phyloP scores from a whole-genome alignment of 2,329 filamentous ascomycete species.

The Boeremia lycopersici region DNA sequence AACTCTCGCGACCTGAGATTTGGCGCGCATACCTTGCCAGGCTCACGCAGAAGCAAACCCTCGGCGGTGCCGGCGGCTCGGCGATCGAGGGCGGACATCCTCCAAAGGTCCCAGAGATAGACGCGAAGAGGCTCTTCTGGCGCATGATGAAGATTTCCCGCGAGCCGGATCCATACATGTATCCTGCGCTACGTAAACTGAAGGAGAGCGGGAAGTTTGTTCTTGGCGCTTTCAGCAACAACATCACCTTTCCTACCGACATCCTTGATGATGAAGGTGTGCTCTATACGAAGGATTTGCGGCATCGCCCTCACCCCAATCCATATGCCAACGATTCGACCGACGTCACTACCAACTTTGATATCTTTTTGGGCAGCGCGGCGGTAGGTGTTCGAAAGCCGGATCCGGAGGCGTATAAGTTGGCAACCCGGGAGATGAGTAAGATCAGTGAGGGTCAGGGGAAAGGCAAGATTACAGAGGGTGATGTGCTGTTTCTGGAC shows the following conservation, averaged over 20 bases:
- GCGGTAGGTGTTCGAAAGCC: constrained; percentile 90
- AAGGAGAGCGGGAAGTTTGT: constrained; percentile 48
- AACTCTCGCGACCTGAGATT: constrained; percentile 68
- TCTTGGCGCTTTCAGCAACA: constrained; percentile 87
- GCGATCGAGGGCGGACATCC: constrained; percentile 32
- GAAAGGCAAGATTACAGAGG: constrained; percentile 59
- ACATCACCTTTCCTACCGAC: constrained; percentile 78
- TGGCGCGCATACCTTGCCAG: constrained; percentile 68
- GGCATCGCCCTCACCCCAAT: constrained; percentile 25
- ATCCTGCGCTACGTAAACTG: constrained; percentile 77
- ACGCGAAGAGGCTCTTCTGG: constrained; percentile 82
- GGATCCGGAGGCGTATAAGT: constrained; percentile 77
- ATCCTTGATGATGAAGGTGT: constrained; percentile 67
- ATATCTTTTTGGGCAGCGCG: constrained; percentile 85
- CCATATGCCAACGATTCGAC: constrained; percentile 35
- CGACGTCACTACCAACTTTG: constrained; percentile 72
- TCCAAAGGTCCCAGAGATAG: constrained; percentile 72
- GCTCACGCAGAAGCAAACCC: constrained; percentile 24
- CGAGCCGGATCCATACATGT: constrained; percentile 83
- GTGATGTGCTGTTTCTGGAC: constrained; percentile 84
- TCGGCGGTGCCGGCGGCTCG: constrained; percentile 40
- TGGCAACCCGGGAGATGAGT: constrained; percentile 71
- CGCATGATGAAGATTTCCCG: constrained; percentile 83
- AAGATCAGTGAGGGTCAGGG: constrained; percentile 64
- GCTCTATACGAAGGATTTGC: constrained; percentile 46